phyloP scores from a whole-genome alignment of 495 filamentous ascomycete genomes.

The Penicillium crystallinum region DNA sequence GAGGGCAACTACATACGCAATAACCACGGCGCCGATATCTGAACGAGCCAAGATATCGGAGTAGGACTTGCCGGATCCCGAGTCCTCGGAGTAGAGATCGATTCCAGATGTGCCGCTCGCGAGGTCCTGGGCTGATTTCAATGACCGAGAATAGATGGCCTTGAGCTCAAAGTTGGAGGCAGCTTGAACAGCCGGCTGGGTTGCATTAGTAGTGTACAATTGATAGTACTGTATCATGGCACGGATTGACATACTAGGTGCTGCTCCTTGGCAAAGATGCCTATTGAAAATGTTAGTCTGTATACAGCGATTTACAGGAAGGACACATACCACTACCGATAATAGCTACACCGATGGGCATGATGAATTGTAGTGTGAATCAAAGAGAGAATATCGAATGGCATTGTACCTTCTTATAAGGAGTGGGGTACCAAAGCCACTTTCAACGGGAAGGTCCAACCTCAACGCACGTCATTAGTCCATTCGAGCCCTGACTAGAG shows the following conservation, averaged over 20 bases:
- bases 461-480: constrained; percentile 4
- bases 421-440: constrained; percentile 18
- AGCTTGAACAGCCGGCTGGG: constrained; percentile 48
- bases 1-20: constrained; percentile 45
- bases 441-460: constrained; percentile 25
- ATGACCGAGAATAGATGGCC: constrained; percentile 59
- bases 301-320: constrained; percentile 25
- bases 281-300: constrained; percentile 24
- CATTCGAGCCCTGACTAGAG: not conserved
- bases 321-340: constrained; percentile 60
- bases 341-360: constrained; percentile 56
- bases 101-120: constrained; percentile 32
- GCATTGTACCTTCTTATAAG: not conserved
- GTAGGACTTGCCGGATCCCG: constrained; percentile 46
- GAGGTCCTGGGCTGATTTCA: constrained; percentile 44
- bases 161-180: constrained; percentile 45
- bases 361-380: constrained; percentile 4
- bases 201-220: not conserved
- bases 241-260: constrained; percentile 32
- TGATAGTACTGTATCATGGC: constrained; percentile 3
- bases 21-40: constrained; percentile 65
- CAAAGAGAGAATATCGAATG: not conserved
- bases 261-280: constrained; percentile 45
- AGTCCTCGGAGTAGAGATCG: constrained; percentile 60
- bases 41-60: constrained; percentile 56